Percentiles rank a stretch among this genome's conserved stretches.
Evolutionary conservation across 306 rosid species (phyloP).

Genomic region (Trifolium fragiferum): DNA sequence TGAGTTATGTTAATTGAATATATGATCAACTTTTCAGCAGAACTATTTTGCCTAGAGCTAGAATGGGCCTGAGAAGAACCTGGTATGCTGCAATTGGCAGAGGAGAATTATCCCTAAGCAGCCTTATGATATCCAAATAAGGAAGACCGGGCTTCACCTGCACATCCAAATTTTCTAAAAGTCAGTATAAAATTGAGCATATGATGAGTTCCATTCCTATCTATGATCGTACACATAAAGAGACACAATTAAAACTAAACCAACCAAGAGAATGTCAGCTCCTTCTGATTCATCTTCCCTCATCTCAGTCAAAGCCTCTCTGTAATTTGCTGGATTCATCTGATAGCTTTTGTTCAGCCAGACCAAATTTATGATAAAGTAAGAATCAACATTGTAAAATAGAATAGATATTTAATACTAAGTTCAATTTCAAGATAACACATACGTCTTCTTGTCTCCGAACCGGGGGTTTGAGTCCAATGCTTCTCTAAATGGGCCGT

Average conservation of each 20-base stretch:
- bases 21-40: slow-evolving; percentile 24
- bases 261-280: slow-evolving; percentile 96
- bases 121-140: slow-evolving; percentile 81
- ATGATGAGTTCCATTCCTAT: slow-evolving; percentile 15
- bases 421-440: slow-evolving; percentile 30
- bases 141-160: slow-evolving; percentile 99
- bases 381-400: slow-evolving; percentile 35
- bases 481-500: slow-evolving; percentile 97
- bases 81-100: slow-evolving; percentile 96
- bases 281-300: slow-evolving; percentile 92
- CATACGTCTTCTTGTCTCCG: slow-evolving; percentile 95
- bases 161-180: slow-evolving; percentile 35
- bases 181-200: slow-evolving; percentile 12
- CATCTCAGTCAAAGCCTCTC: slow-evolving; percentile 89
- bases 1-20: slow-evolving; percentile 22
- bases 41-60: slow-evolving; percentile 14
- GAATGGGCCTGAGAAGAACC: slow-evolving; percentile 54
- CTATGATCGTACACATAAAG: background rate
- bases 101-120: slow-evolving; percentile 86
- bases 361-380: slow-evolving; percentile 44
- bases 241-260: slow-evolving; percentile 39
- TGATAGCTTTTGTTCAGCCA: slow-evolving; percentile 74
- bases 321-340: slow-evolving; percentile 94
- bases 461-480: slow-evolving; percentile 96
- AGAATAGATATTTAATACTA: slow-evolving; percentile 5